Evolutionary conservation across 2,329 filamentous ascomycete species (phyloP).

Genomic region (Diplodia corticola): DNA sequence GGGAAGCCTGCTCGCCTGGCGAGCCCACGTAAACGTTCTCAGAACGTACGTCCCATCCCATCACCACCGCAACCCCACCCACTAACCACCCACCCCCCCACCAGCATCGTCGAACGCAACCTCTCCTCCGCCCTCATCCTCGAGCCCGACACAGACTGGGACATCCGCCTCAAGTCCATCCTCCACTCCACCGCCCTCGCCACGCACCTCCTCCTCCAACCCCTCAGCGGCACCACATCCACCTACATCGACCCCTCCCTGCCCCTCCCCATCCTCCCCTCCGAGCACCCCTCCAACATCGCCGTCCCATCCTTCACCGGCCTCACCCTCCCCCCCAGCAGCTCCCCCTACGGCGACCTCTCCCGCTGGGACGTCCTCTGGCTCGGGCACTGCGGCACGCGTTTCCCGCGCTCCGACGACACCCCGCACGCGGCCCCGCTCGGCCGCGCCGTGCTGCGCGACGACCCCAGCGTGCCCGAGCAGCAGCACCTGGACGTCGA

Average conservation of each 20-base stretch:
- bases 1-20: conserved; percentile 8
- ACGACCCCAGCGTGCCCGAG: conserved; percentile 29
- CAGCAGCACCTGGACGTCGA: conserved; percentile 29
- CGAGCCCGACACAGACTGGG: conserved; percentile 30
- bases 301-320: conserved; percentile 21
- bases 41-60: background rate
- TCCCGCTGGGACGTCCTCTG: conserved; percentile 41
- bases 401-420: too few relatives aligned
- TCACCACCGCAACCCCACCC: background rate
- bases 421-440: conserved; percentile 26
- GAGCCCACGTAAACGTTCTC: conserved; percentile 15
- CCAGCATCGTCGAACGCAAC: conserved; percentile 19
- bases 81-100: too few relatives aligned
- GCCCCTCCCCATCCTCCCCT: conserved; percentile 16
- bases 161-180: conserved; percentile 27
- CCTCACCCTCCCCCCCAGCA: conserved; percentile 18
- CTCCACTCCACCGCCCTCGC: conserved; percentile 27
- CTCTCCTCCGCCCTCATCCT: conserved; percentile 26
- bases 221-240: background rate
- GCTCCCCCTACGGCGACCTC: conserved; percentile 35
- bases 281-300: conserved; percentile 4
- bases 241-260: conserved; percentile 26
- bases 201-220: conserved; percentile 20
- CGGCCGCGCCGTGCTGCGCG: conserved; percentile 27
- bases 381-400: conserved; percentile 38